Conservation (phyloP, 805 yeast species). For the Metschnikowia reukaufii region DNA sequence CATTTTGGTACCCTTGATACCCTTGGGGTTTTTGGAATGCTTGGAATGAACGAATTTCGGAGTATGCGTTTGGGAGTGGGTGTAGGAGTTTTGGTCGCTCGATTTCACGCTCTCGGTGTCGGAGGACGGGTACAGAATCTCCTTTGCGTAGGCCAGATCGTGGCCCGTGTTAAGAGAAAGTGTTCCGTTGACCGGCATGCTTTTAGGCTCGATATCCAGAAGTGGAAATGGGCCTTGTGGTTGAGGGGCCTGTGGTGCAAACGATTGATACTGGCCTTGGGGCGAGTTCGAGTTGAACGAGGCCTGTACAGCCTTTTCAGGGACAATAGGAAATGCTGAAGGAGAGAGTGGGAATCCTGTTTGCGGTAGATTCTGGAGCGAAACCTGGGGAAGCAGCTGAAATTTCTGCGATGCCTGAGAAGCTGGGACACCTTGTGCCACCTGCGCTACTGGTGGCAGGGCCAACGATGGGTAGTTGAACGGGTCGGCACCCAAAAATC, state of each 20-base stretch:
- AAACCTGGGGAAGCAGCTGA: slow-evolving; percentile 6
- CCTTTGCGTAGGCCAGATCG: not conserved
- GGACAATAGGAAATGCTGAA: not conserved
- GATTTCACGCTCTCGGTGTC: not conserved
- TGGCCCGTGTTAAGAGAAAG: not conserved
- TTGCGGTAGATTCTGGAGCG: slow-evolving; percentile 9
- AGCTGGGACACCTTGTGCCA: too few relatives aligned
- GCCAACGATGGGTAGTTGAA: slow-evolving; percentile 8
- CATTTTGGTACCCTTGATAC: not conserved
- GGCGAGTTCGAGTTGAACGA: not conserved
- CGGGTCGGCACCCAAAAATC: slow-evolving; percentile 1
- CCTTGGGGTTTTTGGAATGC: slow-evolving; percentile 2
- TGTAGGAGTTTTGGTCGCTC: not conserved
- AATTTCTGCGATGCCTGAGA: not conserved
- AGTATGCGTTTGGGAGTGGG: not conserved
- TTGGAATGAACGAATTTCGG: slow-evolving; percentile 11
- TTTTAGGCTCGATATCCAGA: not conserved
- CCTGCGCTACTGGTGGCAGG: not conserved
- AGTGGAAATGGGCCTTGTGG: not conserved
- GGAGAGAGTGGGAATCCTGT: slow-evolving; percentile 2
- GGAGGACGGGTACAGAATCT: slow-evolving; percentile 1
- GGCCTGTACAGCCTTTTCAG: slow-evolving; percentile 1
- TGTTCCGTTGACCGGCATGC: not conserved
- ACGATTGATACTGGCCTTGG: slow-evolving; percentile 1
- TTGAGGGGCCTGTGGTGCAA: not conserved